Conservation (phyloP, 345 rosid genomes). For the Eutrema heterophyllum region DNA sequence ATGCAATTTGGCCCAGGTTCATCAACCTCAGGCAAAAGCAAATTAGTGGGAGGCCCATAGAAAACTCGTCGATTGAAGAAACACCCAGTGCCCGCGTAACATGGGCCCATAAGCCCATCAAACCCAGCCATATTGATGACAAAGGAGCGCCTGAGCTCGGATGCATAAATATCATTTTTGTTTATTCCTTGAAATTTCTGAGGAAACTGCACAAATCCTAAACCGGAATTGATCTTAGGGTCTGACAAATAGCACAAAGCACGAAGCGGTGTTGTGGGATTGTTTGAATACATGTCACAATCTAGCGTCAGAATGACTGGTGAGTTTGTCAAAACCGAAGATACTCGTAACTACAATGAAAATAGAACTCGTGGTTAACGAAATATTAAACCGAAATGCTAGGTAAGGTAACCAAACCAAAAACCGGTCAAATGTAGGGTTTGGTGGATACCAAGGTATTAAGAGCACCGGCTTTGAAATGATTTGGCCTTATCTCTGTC, state of each 20-base stretch:
- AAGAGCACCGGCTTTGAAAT: slow-evolving; percentile 76
- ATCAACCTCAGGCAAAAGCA: slow-evolving; percentile 32
- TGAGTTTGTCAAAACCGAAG: slow-evolving; percentile 57
- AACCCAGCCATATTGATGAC: slow-evolving; percentile 38
- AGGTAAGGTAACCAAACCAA: not conserved
- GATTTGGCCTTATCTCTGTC: slow-evolving; percentile 45
- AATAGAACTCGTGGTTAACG: too few species aligned
- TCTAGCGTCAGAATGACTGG: slow-evolving; percentile 60
- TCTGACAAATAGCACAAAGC: slow-evolving; percentile 49
- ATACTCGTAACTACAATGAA: slow-evolving; percentile 56
- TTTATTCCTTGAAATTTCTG: slow-evolving; percentile 49
- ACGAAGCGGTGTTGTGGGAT: slow-evolving; percentile 48
- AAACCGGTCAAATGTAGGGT: not conserved
- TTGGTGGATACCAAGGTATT: slow-evolving; percentile 43
- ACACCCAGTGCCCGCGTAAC: slow-evolving; percentile 50
- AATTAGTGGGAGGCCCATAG: slow-evolving; percentile 39
- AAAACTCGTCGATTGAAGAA: slow-evolving; percentile 52
- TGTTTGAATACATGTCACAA: slow-evolving; percentile 74
- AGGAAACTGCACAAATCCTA: slow-evolving; percentile 61
- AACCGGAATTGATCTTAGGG: slow-evolving; percentile 11
- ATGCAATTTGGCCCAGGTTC: slow-evolving; percentile 30
- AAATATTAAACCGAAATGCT: not conserved
- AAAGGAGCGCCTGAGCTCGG: slow-evolving; percentile 36
- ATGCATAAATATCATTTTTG: slow-evolving; percentile 48
- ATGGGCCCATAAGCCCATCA: slow-evolving; percentile 45